A percentile compares a stretch with the other conserved stretches of the same genome.
Evolutionary conservation across 345 rosid genomes (phyloP).

Genomic region (Erodium maritimum): DNA sequence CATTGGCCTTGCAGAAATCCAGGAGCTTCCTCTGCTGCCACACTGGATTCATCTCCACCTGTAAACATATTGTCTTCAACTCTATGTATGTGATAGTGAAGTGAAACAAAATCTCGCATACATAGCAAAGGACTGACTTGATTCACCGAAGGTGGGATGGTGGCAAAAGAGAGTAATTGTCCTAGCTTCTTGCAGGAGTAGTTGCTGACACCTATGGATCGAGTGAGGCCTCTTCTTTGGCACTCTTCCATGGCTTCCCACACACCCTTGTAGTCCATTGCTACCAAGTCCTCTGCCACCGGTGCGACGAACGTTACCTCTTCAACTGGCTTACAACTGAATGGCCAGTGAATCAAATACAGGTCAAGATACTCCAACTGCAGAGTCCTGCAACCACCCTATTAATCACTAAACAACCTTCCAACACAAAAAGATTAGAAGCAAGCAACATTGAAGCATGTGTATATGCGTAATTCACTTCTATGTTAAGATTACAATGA

Average conservation of each 20-base stretch:
- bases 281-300: conserved; percentile 54
- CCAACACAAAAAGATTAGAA: background rate
- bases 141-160: conserved; percentile 59
- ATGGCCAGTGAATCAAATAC: conserved; percentile 94
- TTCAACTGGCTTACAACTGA: conserved; percentile 66
- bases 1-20: background rate
- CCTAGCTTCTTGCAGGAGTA: conserved; percentile 58
- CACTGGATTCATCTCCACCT: background rate
- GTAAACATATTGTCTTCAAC: background rate
- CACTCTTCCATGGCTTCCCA: conserved; percentile 86
- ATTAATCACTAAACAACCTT: background rate
- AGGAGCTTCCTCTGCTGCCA: background rate
- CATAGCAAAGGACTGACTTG: conserved; percentile 25
- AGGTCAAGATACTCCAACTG: conserved; percentile 66
- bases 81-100: no score
- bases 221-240: conserved; percentile 55
- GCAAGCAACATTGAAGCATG: no score
- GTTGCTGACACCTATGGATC: conserved; percentile 78
- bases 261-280: conserved; percentile 51
- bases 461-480: no score
- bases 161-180: conserved; percentile 42
- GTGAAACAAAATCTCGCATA: no score
- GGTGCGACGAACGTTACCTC: conserved; percentile 44
- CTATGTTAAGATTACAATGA: no score
- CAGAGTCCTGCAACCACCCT: conserved; percentile 33